These are phyloP conservation scores for Ganoderma sp. DNA, from an alignment of 1,284 basidiomycete species.

Conservation along the genomic window DNA sequence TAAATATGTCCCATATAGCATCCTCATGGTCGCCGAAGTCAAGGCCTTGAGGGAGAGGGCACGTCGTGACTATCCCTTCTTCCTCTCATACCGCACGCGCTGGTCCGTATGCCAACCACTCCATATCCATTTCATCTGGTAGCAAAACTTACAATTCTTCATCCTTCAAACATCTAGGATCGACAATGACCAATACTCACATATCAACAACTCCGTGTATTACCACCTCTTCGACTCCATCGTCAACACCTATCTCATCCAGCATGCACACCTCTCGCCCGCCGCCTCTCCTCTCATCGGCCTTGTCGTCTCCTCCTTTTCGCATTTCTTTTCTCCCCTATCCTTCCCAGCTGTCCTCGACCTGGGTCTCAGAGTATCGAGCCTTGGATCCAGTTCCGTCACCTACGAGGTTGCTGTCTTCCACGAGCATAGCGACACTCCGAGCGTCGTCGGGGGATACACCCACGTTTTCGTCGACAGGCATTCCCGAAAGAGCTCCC, in stretches of 20 bases:
- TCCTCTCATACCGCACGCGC: too few relatives aligned
- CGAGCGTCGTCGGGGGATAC: constrained; percentile 75
- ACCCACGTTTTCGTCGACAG: constrained; percentile 82
- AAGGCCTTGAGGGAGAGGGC: too few relatives aligned
- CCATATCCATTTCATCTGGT: too few relatives aligned
- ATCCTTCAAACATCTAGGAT: too few relatives aligned
- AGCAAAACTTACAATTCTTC: too few relatives aligned
- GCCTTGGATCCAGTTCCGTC: constrained; percentile 73
- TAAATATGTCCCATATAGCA: too few relatives aligned
- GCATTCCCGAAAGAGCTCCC: constrained; percentile 55
- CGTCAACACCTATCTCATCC: constrained; percentile 74
- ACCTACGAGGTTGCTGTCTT: constrained; percentile 80
- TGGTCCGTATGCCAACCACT: too few relatives aligned
- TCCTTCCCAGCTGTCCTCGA: constrained; percentile 72
- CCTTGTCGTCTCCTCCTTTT: constrained; percentile 74
- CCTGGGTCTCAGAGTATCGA: constrained; percentile 67
- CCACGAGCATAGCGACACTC: constrained; percentile 50
- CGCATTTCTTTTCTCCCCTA: constrained; percentile 72
- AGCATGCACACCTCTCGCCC: constrained; percentile 51
- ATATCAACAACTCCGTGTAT: constrained; percentile 80
- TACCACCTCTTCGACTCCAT: constrained; percentile 81
- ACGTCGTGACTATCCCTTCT: too few relatives aligned
- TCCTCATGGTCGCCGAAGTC: too few relatives aligned
- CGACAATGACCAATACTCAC: constrained; percentile 82
- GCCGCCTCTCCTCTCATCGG: constrained; percentile 60